Conservation (phyloP, 805 yeast species). For the Kodamaea leandrae region DNA sequence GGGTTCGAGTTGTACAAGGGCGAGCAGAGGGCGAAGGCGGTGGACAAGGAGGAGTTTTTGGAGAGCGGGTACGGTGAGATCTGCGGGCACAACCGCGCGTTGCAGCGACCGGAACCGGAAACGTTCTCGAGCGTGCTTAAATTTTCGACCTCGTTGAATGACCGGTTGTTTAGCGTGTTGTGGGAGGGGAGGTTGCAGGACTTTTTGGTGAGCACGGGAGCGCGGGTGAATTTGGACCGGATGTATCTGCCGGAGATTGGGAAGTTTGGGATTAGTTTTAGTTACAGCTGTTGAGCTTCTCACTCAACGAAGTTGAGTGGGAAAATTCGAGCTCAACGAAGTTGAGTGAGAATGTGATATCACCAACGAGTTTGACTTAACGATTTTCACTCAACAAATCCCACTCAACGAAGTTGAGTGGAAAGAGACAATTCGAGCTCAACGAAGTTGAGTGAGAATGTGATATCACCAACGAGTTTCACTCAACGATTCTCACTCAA, state of each 20-base stretch:
- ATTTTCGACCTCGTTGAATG: constrained; percentile 65
- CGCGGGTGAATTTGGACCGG: constrained; percentile 44
- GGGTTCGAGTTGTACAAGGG: constrained; percentile 81
- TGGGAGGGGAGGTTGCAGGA: constrained; percentile 91
- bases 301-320: constrained; percentile 4
- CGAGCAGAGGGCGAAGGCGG: constrained; percentile 15
- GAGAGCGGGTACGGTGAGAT: constrained; percentile 3
- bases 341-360: too few relatives aligned
- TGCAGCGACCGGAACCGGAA: not conserved
- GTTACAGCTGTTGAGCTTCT: constrained; percentile 62
- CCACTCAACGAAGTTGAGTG: constrained; percentile 4
- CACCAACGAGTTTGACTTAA: too few relatives aligned
- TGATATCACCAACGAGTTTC: too few relatives aligned
- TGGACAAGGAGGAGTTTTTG: not conserved
- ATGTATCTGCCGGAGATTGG: constrained; percentile 44
- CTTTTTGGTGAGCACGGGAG: constrained; percentile 74
- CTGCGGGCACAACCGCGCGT: not conserved
- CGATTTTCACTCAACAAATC: too few relatives aligned
- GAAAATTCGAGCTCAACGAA: not conserved
- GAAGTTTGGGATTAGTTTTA: constrained; percentile 58
- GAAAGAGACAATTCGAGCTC: not conserved
- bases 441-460: too few relatives aligned
- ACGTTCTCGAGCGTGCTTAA: constrained; percentile 68
- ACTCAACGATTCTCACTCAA: too few relatives aligned
- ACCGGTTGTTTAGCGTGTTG: constrained; percentile 56